These are phyloP conservation scores for Cryphonectria nitschkei DNA, from an alignment of 2,329 filamentous ascomycete genomes.

Conservation along the genomic window DNA sequence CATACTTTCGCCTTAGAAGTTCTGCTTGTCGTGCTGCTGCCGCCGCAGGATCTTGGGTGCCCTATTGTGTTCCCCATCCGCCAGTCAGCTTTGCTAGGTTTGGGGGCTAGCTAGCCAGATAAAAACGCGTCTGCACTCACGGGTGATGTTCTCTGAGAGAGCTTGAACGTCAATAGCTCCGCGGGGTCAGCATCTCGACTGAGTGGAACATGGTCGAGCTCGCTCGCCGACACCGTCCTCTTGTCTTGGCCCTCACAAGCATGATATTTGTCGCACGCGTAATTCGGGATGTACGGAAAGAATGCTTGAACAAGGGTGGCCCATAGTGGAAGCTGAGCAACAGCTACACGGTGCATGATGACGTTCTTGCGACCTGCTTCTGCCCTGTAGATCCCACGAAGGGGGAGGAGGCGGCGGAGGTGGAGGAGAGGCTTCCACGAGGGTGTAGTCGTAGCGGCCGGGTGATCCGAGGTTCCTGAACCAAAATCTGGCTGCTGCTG, in stretches of 20 bases:
- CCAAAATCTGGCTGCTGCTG: not conserved
- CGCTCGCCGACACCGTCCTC: conserved; percentile 28
- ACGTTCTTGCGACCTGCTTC: not conserved
- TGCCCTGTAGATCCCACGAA: not conserved
- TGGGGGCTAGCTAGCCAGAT: not conserved
- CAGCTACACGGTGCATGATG: conserved; percentile 47
- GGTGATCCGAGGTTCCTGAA: not conserved
- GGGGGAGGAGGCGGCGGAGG: conserved; percentile 2
- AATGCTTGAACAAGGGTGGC: conserved; percentile 51
- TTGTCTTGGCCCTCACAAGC: conserved; percentile 34
- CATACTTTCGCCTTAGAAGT: conserved; percentile 47
- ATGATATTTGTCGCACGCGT: conserved; percentile 35
- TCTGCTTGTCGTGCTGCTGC: conserved; percentile 44
- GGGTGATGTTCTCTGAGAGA: conserved; percentile 43
- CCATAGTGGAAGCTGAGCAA: conserved; percentile 54
- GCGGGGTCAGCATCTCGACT: not conserved
- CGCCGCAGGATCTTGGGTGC: conserved; percentile 33
- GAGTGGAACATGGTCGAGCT: conserved; percentile 4
- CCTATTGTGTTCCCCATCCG: not conserved
- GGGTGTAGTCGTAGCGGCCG: not conserved
- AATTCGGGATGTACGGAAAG: conserved; percentile 47
- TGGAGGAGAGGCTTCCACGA: not conserved
- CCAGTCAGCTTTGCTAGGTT: not conserved
- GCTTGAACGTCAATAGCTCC: conserved; percentile 43
- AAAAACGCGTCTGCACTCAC: conserved; percentile 36